phyloP scores from a whole-genome alignment of 1,139 yeast genomes.

The Pneumocystis carinii region DNA sequence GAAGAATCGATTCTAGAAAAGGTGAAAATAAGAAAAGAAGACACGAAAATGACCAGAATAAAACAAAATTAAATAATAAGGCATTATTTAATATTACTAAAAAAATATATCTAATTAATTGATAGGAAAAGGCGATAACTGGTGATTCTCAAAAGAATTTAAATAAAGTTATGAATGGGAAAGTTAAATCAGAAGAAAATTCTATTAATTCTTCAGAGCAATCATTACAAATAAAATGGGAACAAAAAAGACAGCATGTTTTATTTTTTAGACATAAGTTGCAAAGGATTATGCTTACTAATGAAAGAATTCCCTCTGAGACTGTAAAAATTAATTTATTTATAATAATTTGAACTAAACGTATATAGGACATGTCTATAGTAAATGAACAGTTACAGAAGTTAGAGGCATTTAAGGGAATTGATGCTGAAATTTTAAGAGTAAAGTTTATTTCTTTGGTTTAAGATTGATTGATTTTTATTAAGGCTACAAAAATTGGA shows the following conservation, averaged over 20 bases:
- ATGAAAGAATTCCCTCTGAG: constrained; percentile 6
- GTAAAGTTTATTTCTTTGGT: background rate
- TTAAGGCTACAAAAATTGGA: constrained; percentile 9
- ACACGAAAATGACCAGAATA: background rate
- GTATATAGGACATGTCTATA: background rate
- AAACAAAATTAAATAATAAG: constrained; percentile 2
- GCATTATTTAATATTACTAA: background rate
- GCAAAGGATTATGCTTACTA: constrained; percentile 9
- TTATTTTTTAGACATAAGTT: constrained; percentile 10
- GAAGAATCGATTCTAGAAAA: background rate
- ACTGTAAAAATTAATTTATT: background rate
- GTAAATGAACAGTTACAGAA: constrained; percentile 1
- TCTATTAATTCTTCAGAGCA: background rate
- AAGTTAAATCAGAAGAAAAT: background rate
- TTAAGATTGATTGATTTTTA: background rate
- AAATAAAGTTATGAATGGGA: background rate
- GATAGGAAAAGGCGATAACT: background rate
- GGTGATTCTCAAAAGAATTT: background rate
- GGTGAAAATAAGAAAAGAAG: background rate
- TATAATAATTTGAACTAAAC: background rate
- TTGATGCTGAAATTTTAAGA: constrained; percentile 2
- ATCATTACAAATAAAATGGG: constrained; percentile 1
- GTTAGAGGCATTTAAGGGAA: constrained; percentile 4
- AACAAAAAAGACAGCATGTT: constrained; percentile 6
- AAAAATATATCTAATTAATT: background rate